phyloP scores from a whole-genome alignment of 805 yeast species.

The Yarrowia bubula region DNA sequence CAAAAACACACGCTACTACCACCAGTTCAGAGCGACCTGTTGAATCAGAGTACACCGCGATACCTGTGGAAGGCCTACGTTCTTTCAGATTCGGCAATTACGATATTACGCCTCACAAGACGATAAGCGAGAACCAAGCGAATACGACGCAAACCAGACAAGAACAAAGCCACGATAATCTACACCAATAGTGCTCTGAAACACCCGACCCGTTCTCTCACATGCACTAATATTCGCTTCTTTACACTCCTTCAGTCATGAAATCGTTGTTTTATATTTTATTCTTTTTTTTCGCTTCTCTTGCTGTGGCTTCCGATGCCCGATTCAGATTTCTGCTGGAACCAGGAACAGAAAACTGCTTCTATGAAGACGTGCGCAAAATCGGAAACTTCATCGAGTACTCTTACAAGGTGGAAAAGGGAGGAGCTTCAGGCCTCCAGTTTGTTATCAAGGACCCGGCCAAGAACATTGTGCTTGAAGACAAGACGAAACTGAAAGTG shows the following conservation, averaged over 20 bases:
- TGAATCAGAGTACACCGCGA: too few species aligned
- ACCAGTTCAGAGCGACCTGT: too few species aligned
- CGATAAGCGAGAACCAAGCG: too few species aligned
- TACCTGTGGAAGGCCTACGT: too few species aligned
- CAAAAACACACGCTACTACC: too few species aligned
- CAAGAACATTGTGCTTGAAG: not conserved
- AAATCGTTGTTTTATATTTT: not conserved
- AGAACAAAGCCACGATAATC: too few species aligned
- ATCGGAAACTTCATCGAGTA: conserved; percentile 24
- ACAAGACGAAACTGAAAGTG: not conserved
- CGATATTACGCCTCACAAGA: too few species aligned
- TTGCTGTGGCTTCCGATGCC: not conserved
- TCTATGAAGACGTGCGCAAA: conserved; percentile 1
- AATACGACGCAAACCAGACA: too few species aligned
- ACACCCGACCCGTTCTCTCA: too few species aligned
- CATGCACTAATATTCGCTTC: too few species aligned
- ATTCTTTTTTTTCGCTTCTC: not conserved
- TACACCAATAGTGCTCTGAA: too few species aligned
- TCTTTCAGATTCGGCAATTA: too few species aligned
- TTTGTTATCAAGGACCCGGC: conserved; percentile 1
- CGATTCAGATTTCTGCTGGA: conserved; percentile 8
- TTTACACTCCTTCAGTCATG: not conserved
- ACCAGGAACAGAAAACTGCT: conserved; percentile 16
- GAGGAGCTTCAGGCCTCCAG: conserved; percentile 8
- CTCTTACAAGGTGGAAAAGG: conserved; percentile 11